Base-by-base conservation (phyloP, 1,139 yeast species). In the Kurtzmaniella quercitrusa region DNA sequence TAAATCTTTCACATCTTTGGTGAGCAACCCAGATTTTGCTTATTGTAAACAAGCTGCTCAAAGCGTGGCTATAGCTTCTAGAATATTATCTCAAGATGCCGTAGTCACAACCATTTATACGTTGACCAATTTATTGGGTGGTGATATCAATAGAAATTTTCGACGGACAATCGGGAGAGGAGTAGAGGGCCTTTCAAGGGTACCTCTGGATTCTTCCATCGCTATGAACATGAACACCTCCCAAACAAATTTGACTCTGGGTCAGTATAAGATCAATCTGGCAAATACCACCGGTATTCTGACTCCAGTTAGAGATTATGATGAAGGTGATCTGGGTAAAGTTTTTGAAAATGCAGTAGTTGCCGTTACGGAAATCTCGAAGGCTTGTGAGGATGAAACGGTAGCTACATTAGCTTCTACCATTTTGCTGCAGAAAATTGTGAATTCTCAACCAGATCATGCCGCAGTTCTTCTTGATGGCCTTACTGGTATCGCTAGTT, bases 81-180 rank as follows among this genome's bases (percentile, higher is more conserved):
- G 68, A 48, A 68, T 69, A 15, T 60, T 79, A 43, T 71, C 86
- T 19, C 94, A 89, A 57, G 97, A 90, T 60, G 81, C 88, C 0
- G 82, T 86, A 16, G 88, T 90, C 11, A 85, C 96, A n/a, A 79
- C 93, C 1, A 82, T 93, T 45, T 93, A 93, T 60, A 84, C 95
- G 0, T 72, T 91, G 51, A 80, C 88, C 21, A 93, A 93, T 60
- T 67, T 86, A 54, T 66, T 93, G 33, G 77, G 83, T 40, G 79
- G 79, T 15, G 81, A 81, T 11, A 27, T 36, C n/a, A 74, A 18
- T 15, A 14, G 31, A 12, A 16, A 18, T 21, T 27, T 34, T 17
- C 23, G 42, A 14, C 14, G 34, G n/a, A 19, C 38, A 6, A 33
- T 27, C 10, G 38, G 38, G 11, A 12, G 15, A 12, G 40, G 37